Percentiles rank a stretch among this genome's conserved stretches.
These are phyloP conservation scores for Phytophthora multivora DNA, from an alignment of 352 stramenopile genomes.

Conservation along the genomic window DNA sequence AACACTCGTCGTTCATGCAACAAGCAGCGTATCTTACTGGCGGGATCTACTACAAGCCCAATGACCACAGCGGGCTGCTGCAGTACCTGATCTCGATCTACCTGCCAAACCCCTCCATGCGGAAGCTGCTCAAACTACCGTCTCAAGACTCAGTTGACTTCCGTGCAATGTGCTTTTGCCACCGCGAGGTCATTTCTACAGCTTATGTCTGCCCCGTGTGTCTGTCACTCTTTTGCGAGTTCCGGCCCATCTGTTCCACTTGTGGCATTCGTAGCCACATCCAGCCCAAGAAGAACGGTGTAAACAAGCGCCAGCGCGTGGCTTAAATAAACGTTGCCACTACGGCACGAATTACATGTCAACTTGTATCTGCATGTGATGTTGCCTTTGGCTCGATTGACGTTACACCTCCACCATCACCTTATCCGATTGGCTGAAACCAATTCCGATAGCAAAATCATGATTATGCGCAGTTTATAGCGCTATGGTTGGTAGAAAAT, in stretches of 20 bases:
- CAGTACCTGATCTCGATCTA: constrained; percentile 91
- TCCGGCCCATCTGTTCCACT: constrained; percentile 87
- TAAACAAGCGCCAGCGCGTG: constrained; percentile 39
- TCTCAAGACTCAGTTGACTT: constrained; percentile 90
- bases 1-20: constrained; percentile 89
- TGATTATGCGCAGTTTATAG: constrained; percentile 30
- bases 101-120: constrained; percentile 77
- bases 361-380: no score
- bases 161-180: constrained; percentile 90
- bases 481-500: constrained; percentile 26
- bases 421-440: constrained; percentile 32
- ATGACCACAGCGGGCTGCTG: constrained; percentile 65
- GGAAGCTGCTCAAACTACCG: constrained; percentile 82
- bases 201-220: constrained; percentile 88
- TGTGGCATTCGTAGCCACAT: constrained; percentile 87
- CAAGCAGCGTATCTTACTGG: constrained; percentile 87
- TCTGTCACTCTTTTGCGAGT: constrained; percentile 89
- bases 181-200: constrained; percentile 82
- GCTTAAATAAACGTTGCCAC: constrained; percentile 21
- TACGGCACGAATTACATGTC: constrained; percentile 1
- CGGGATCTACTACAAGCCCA: constrained; percentile 89
- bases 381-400: constrained; percentile 1
- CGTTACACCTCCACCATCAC: no score
- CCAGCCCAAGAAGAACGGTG: constrained; percentile 66
- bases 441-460: constrained; percentile 13